Percentiles rank a stretch among this genome's conserved stretches.
Conservation (phyloP, 106 monocot species). For the Cymbidium sinense region DNA sequence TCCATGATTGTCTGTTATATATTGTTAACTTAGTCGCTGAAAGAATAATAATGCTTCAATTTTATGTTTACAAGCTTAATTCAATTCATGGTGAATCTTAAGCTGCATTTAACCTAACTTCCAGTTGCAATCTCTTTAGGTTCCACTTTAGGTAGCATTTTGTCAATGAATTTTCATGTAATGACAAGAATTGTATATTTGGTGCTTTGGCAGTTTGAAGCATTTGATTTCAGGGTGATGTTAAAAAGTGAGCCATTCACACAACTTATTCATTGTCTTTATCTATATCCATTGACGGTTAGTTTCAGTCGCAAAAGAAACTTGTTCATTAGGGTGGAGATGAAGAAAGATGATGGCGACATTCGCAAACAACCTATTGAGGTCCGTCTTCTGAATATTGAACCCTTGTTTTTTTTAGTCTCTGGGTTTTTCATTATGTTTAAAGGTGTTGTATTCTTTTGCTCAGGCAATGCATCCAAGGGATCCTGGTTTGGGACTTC, state of each 20-base stretch:
- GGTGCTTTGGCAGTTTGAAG: slow-evolving; percentile 64
- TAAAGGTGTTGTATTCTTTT: slow-evolving; percentile 2
- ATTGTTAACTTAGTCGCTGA: not conserved
- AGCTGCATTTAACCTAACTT: not conserved
- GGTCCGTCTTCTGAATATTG: slow-evolving; percentile 30
- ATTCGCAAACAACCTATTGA: slow-evolving; percentile 72
- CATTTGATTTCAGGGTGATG: slow-evolving; percentile 91
- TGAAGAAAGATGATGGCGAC: slow-evolving; percentile 88
- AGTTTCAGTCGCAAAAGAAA: slow-evolving; percentile 94
- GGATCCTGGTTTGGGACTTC: slow-evolving; percentile 48
- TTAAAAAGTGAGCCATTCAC: slow-evolving; percentile 89
- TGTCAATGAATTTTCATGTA: not conserved
- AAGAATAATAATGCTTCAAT: not conserved
- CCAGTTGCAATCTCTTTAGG: not conserved
- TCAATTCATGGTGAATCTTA: not conserved
- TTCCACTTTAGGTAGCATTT: not conserved
- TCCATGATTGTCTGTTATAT: not conserved
- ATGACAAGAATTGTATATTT: slow-evolving; percentile 6
- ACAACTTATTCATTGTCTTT: slow-evolving; percentile 83
- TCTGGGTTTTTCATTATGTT: not conserved
- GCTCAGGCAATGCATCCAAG: slow-evolving; percentile 64
- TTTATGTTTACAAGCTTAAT: not conserved
- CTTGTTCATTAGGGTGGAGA: slow-evolving; percentile 80
- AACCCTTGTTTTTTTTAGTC: not conserved
- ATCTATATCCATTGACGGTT: slow-evolving; percentile 80